Evolutionary conservation across 2,329 filamentous ascomycete genomes (phyloP).

Genomic region (Parastagonospora nodorum): DNA sequence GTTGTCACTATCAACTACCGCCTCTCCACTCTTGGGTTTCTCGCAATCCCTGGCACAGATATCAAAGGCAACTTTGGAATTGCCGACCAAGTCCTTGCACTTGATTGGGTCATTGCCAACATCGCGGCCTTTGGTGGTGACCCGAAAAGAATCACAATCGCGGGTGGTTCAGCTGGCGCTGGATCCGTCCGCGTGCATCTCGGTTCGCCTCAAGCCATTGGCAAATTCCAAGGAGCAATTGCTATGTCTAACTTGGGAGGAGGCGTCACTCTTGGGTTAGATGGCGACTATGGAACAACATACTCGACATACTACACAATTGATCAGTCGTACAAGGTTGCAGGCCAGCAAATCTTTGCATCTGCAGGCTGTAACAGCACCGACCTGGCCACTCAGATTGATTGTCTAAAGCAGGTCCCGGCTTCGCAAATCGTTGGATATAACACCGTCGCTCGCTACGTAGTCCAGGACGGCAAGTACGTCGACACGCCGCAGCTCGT

Average conservation of each 20-base stretch:
- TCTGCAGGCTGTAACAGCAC: conserved; percentile 59
- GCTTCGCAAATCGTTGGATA: conserved; percentile 49
- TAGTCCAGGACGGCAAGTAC: conserved; percentile 64
- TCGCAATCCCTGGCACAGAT: conserved; percentile 61
- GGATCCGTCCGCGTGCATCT: conserved; percentile 62
- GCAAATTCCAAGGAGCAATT: conserved; percentile 54
- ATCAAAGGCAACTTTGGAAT: conserved; percentile 62
- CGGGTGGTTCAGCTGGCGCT: conserved; percentile 58
- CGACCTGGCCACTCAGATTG: conserved; percentile 53
- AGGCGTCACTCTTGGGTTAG: conserved; percentile 61
- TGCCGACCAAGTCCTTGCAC: conserved; percentile 56
- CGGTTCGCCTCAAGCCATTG: conserved; percentile 54
- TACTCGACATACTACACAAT: conserved; percentile 66
- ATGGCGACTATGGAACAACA: conserved; percentile 61
- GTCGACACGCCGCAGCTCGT: conserved; percentile 58
- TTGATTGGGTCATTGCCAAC: conserved; percentile 55
- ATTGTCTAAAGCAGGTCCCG: conserved; percentile 58
- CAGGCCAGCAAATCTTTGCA: conserved; percentile 57
- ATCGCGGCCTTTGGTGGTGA: conserved; percentile 56
- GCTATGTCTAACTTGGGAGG: conserved; percentile 61
- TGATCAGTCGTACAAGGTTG: conserved; percentile 55
- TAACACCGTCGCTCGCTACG: conserved; percentile 54
- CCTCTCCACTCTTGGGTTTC: conserved; percentile 62
- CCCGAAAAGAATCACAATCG: conserved; percentile 52
- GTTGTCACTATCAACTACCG: conserved; percentile 67